Percentiles rank a stretch among this genome's conserved stretches.
These are phyloP conservation scores for Cytospora piceae DNA, from an alignment of 2,329 filamentous ascomycete genomes.

Conservation along the genomic window DNA sequence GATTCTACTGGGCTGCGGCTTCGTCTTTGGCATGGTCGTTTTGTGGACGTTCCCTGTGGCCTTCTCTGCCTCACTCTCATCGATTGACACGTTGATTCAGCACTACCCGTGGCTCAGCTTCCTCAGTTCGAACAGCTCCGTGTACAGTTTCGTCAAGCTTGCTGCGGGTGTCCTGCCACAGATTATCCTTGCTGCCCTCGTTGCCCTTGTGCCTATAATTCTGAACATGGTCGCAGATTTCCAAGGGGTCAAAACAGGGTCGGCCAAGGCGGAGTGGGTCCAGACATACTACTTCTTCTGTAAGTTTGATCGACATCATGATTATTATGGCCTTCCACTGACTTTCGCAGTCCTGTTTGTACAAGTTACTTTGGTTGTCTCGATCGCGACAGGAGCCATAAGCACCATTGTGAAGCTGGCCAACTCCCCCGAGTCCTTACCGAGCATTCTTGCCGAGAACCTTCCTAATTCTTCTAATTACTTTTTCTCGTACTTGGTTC, in stretches of 20 bases:
- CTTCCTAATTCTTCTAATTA: conserved; percentile 90
- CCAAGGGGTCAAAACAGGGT: conserved; percentile 82
- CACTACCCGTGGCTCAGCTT: conserved; percentile 71
- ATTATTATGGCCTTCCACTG: not conserved
- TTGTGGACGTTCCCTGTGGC: conserved; percentile 91
- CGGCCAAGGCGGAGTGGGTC: conserved; percentile 78
- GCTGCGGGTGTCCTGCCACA: conserved; percentile 88
- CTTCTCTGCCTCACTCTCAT: conserved; percentile 81
- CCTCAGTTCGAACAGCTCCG: conserved; percentile 60
- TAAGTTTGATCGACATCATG: conserved; percentile 1
- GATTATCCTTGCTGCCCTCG: conserved; percentile 72
- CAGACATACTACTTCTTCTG: conserved; percentile 90
- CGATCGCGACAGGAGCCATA: conserved; percentile 74
- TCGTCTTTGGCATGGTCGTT: conserved; percentile 77
- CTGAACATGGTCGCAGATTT: conserved; percentile 72
- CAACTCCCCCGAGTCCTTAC: conserved; percentile 66
- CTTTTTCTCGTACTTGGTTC: conserved; percentile 98
- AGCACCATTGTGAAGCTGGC: conserved; percentile 62
- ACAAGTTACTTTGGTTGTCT: conserved; percentile 91
- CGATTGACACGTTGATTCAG: conserved; percentile 71
- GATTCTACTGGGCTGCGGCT: conserved; percentile 63
- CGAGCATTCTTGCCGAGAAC: conserved; percentile 73
- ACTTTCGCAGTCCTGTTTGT: conserved; percentile 72
- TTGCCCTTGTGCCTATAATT: conserved; percentile 80
- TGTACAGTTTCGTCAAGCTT: conserved; percentile 64